Base-by-base conservation (phyloP, 768 basidiomycete species). In the Leccinum pellstonianum region DNA sequence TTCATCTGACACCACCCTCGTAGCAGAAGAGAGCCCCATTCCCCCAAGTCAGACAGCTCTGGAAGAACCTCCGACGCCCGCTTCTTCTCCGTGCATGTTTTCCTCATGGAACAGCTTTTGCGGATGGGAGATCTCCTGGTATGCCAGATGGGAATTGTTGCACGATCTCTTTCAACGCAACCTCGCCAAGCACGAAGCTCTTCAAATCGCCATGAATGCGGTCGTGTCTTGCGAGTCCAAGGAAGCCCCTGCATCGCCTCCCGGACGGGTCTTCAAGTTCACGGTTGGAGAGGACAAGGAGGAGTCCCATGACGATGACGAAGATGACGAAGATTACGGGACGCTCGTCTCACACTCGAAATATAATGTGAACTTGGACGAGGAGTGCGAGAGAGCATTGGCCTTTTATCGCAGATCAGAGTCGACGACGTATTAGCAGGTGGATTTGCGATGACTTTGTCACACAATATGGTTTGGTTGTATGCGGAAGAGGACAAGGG, bases 1-100 rank as follows among this genome's bases (percentile, higher is more conserved):
- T 59, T 81, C 81, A 64, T 81, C 83, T n/a, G 85, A 86, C 58
- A 65, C 75, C n/a, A 85, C 84, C 9, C 76, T 85, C 19, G 82
- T 85, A 25, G 82, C 80, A 64, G 81, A 79, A 53, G 80, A 81
- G 56, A 59, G 57, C 23, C 57, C 38, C 1, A n/a, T 64, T 31
- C 43, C 38, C 37, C 51, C 54, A 51, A 65, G 53, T 49, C 59
- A 54, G 6, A 15, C 0, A 8, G 14, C 19, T 37, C 12, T 14
- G 14, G 19, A 46, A 12, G 48, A 49, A 27, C 15, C 48, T 49
- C 3, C 14, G 15, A 27, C 4, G 25, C 48, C 48, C 23, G 59
- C 53, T 31, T 63, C 65, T 55, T 52, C 66, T 64, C 54, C 63
- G 8, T 41, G 25, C 15, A 21, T 37, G 43, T 21, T 51, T 5